Conservation (phyloP, 768 basidiomycete genomes). For the Terana coerulea region DNA sequence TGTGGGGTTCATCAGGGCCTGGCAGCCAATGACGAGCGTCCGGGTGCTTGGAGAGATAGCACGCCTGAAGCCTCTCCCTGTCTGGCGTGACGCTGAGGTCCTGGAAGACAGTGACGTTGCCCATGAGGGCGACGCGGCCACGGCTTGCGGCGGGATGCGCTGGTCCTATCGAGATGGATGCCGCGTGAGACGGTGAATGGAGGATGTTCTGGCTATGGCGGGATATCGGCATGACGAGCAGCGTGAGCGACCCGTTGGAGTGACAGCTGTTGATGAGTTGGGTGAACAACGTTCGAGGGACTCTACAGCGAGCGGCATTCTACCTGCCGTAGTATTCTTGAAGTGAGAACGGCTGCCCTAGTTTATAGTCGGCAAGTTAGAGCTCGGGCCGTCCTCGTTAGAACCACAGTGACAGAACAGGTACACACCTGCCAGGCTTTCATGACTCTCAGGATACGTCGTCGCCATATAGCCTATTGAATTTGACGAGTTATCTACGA, state of each 20-base stretch:
- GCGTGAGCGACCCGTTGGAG: constrained; percentile 47
- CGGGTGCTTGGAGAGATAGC: constrained; percentile 44
- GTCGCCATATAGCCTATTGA: constrained; percentile 50
- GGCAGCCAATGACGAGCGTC: constrained; percentile 53
- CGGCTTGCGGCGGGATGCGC: constrained; percentile 38
- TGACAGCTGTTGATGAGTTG: constrained; percentile 35
- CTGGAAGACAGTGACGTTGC: constrained; percentile 43
- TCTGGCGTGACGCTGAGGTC: constrained; percentile 30
- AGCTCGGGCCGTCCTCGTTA: background rate
- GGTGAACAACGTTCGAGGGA: background rate
- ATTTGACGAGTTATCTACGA: constrained; percentile 35
- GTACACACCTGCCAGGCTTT: constrained; percentile 33
- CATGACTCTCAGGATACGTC: constrained; percentile 39
- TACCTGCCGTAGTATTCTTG: constrained; percentile 53
- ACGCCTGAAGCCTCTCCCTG: constrained; percentile 31
- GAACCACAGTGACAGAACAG: background rate
- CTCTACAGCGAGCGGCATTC: constrained; percentile 16
- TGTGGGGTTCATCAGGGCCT: constrained; percentile 41
- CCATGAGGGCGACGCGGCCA: constrained; percentile 47
- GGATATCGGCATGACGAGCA: constrained; percentile 53
- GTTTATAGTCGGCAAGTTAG: background rate
- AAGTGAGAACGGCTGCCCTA: constrained; percentile 46
- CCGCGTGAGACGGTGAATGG: constrained; percentile 33
- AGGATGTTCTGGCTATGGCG: constrained; percentile 49
- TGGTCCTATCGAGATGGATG: constrained; percentile 42